Evolutionary conservation across 179 eudicot species (phyloP), one percentile per base, ranked within the genome.

Genomic region (Corrigiola litoralis): DNA sequence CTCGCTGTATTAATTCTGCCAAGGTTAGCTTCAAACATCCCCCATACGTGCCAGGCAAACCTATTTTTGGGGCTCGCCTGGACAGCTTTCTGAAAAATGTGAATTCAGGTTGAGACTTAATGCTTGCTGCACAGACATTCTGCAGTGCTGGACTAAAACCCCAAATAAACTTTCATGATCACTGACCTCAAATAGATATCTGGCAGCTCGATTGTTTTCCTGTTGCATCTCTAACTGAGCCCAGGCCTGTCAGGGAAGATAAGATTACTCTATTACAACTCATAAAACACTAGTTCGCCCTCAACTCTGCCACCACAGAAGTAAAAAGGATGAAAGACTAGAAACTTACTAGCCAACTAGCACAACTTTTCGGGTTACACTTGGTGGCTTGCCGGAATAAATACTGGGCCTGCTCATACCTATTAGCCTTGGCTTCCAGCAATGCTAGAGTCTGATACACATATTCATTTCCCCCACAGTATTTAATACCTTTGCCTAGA

Each of bases 11-110:
- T 94, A 40, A 86, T 63, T 59, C 78, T 79, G 25, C 85, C 96
- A 56, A 79, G 70, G 66, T 75, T 85, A 40, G 89, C 87, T 80
- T 94, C 99, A 71, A 87, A 94, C 13, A 88, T 74, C 56, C 91
- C 99, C 99, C 99, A 90, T 1, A 90, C 95, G 75, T 94, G 99
- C 99, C 99, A 94, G n/a, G 97, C 97, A 71, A 94, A 94, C 76
- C 99, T 86, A 66, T 94, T 94, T 79, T 94, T 94, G 9, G 97
- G 99, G 73, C 99, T 94, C 6, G 97, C 96, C 71, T 84, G 84
- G 17, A 90, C 89, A 16, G 99, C 89, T 86, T 76, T 90, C 97
- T 94, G 87, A 66, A 81, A 41, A 51, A 36, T 51, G 49, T 21
- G 24, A 38, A 38, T 50, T 9, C 13, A 13, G 20, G 29, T 17